These are phyloP conservation scores for Penicillium bialowiezense DNA, from an alignment of 495 filamentous ascomycete species.

Conservation along the genomic window DNA sequence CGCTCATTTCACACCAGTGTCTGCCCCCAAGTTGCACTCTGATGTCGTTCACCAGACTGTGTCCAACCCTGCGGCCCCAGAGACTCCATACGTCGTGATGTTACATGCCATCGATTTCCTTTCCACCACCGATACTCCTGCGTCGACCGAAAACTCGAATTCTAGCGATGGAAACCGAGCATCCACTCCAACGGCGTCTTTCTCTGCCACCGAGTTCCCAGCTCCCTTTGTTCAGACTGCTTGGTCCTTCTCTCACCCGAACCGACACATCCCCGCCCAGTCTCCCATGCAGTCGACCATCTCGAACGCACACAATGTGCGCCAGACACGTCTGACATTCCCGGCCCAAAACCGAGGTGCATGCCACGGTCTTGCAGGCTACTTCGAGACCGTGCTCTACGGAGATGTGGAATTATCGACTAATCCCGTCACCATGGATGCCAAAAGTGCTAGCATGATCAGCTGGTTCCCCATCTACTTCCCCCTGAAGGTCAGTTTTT, in stretches of 20 bases:
- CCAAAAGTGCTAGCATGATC: constrained; percentile 93
- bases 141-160: constrained; percentile 5
- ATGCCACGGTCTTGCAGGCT: constrained; percentile 88
- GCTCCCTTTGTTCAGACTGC: constrained; percentile 41
- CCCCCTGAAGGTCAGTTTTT: constrained; percentile 73
- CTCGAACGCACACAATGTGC: constrained; percentile 83
- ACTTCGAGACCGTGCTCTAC: constrained; percentile 94
- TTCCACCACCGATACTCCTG: constrained; percentile 36
- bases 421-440: constrained; percentile 86
- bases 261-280: constrained; percentile 37
- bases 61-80: constrained; percentile 65
- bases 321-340: constrained; percentile 72
- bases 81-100: constrained; percentile 91
- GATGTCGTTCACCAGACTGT: constrained; percentile 64
- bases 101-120: constrained; percentile 86
- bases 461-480: constrained; percentile 99
- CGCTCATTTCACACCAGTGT: constrained; percentile 84
- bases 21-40: constrained; percentile 80
- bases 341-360: constrained; percentile 70
- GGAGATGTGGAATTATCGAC: constrained; percentile 82
- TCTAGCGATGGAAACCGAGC: constrained; percentile 21
- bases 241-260: constrained; percentile 50
- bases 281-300: constrained; percentile 32
- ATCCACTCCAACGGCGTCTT: constrained; percentile 29
- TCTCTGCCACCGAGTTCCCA: constrained; percentile 28